Conservation (phyloP, 177 flowering plant species). For the Tripterygium wilfordii region DNA sequence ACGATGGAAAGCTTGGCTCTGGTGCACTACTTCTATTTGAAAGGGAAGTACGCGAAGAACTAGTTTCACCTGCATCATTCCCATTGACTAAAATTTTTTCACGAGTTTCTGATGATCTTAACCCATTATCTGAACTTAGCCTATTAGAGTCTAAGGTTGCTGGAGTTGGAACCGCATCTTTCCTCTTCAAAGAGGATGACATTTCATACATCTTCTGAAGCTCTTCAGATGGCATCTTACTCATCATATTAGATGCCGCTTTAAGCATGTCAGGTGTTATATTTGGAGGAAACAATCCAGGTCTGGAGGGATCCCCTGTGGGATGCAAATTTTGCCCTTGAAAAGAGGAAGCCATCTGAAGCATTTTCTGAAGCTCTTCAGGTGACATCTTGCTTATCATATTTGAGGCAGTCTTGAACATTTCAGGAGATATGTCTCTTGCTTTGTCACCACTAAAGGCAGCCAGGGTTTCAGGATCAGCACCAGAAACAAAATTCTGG, state of each 20-base stretch:
- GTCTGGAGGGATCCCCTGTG: constrained; percentile 20
- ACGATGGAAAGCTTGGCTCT: constrained; percentile 32
- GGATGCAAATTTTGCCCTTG: constrained; percentile 37
- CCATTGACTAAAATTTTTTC: constrained; percentile 21
- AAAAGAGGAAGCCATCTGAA: constrained; percentile 67
- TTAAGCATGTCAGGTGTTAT: constrained; percentile 80
- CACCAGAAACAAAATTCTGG: constrained; percentile 65
- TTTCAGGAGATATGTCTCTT: constrained; percentile 59
- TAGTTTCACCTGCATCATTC: constrained; percentile 41
- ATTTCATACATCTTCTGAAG: constrained; percentile 75
- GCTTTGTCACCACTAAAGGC: constrained; percentile 44
- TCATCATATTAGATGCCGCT: constrained; percentile 74
- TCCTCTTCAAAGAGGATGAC: constrained; percentile 58
- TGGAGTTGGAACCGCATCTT: constrained; percentile 24
- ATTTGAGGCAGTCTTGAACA: constrained; percentile 67
- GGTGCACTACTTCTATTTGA: constrained; percentile 28
- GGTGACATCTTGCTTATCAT: constrained; percentile 80
- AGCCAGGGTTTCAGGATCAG: constrained; percentile 64
- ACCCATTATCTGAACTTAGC: constrained; percentile 19
- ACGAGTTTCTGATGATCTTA: constrained; percentile 15
- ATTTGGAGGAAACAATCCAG: constrained; percentile 54
- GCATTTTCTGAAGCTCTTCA: constrained; percentile 74
- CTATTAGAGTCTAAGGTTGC: constrained; percentile 14
- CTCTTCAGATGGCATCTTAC: constrained; percentile 81
- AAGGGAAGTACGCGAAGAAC: constrained; percentile 30